These are phyloP conservation scores for Tieghemostelium lacteum DNA, from an alignment of 78 protist genomes.

Conservation along the genomic window DNA sequence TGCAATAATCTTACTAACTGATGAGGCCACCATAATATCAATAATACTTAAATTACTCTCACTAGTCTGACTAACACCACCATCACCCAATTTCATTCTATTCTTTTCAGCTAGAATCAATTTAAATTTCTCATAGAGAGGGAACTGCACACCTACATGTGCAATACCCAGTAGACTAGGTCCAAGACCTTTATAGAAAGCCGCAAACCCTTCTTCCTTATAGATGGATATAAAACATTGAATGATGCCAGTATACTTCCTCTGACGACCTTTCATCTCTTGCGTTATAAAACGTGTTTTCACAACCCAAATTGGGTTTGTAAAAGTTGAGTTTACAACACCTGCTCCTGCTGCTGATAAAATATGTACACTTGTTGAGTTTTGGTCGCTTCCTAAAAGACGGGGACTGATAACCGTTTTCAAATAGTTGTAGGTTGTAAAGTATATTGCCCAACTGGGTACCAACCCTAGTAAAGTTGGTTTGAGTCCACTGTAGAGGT, in stretches of 20 bases:
- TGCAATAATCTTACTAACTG: constrained; percentile 82
- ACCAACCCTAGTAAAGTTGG: constrained; percentile 79
- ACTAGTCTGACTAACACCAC: background rate
- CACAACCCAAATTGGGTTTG: constrained; percentile 87
- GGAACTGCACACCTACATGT: constrained; percentile 93
- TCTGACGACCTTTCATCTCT: constrained; percentile 60
- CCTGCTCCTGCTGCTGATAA: constrained; percentile 82
- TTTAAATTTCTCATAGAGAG: constrained; percentile 87
- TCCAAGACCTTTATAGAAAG: constrained; percentile 84
- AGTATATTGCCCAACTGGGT: constrained; percentile 90
- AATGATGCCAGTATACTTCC: constrained; percentile 34
- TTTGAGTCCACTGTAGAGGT: constrained; percentile 59
- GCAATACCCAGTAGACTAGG: constrained; percentile 88
- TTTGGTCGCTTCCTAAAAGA: background rate
- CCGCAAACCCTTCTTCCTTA: constrained; percentile 79
- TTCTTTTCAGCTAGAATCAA: background rate
- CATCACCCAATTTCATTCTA: background rate
- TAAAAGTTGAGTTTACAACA: constrained; percentile 42
- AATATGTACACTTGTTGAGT: constrained; percentile 25
- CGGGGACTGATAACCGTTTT: constrained; percentile 22
- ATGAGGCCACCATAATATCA: constrained; percentile 81
- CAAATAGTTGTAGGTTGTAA: constrained; percentile 70
- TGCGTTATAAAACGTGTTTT: constrained; percentile 86
- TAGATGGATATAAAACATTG: constrained; percentile 64
- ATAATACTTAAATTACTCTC: background rate